Percentiles rank a stretch among this genome's conserved stretches.
These are phyloP conservation scores for Rhizomucor pusillus DNA, from an alignment of 371 early-diverging fungal genomes.

Conservation along the genomic window DNA sequence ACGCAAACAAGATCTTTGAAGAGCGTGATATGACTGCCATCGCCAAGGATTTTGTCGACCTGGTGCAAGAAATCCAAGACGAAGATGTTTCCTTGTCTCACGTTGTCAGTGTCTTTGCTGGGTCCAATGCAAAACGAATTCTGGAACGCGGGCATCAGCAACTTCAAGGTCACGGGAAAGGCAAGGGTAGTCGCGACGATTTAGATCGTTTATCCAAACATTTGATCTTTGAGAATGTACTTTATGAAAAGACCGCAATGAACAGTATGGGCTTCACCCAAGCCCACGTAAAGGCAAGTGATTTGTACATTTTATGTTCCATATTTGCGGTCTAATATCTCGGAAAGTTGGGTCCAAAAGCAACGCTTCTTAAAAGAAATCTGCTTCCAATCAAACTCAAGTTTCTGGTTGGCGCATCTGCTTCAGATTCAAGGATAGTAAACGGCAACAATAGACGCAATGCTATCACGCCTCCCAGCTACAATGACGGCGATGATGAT, in stretches of 20 bases:
- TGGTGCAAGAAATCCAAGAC: constrained; percentile 42
- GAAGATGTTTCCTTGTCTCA: constrained; percentile 72
- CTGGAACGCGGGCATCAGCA: constrained; percentile 45
- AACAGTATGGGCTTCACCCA: constrained; percentile 19
- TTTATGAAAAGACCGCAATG: constrained; percentile 57
- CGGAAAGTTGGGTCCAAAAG: no score
- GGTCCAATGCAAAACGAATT: constrained; percentile 61
- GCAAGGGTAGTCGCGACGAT: constrained; percentile 53
- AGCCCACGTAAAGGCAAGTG: constrained; percentile 19
- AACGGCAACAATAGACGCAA: no score
- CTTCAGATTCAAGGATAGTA: no score
- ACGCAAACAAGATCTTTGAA: constrained; percentile 13
- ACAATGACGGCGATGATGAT: no score
- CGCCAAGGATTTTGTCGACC: constrained; percentile 50
- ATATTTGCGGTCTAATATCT: no score
- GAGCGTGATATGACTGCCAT: constrained; percentile 26
- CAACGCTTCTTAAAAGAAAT: no score
- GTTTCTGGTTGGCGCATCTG: no score
- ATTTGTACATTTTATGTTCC: no score
- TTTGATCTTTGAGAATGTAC: constrained; percentile 55
- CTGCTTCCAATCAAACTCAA: no score
- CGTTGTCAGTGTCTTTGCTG: constrained; percentile 80
- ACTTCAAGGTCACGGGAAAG: constrained; percentile 61
- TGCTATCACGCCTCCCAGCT: no score
- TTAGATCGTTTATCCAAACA: constrained; percentile 67